phyloP scores from a whole-genome alignment of 2,329 filamentous ascomycete genomes.

The Curvularia spicifera region DNA sequence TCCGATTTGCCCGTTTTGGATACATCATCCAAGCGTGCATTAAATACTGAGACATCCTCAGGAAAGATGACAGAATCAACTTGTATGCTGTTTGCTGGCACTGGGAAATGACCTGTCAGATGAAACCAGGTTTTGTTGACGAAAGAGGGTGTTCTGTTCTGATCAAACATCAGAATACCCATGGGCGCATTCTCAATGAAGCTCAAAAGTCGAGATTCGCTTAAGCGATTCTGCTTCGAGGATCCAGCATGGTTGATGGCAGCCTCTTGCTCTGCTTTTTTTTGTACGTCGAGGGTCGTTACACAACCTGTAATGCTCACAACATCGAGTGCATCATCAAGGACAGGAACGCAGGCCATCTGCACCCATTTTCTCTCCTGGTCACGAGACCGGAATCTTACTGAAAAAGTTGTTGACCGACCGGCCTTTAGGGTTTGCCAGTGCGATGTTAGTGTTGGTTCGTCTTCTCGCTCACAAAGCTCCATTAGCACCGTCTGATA shows the following conservation, averaged over 20 bases:
- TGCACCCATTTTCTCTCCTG: conserved; percentile 4
- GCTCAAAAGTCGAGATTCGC: conserved; percentile 1
- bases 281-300: neutral
- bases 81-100: neutral
- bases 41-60: conserved; percentile 1
- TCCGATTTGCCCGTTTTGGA: neutral
- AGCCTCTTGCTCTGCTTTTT: neutral
- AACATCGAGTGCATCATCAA: conserved; percentile 1
- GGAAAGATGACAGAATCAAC: conserved; percentile 2
- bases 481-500: conserved; percentile 2
- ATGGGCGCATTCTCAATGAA: conserved; percentile 6
- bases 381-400: neutral
- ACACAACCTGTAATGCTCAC: conserved; percentile 8
- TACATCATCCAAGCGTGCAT: neutral
- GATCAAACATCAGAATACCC: conserved; percentile 3
- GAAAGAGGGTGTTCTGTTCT: neutral
- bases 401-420: neutral
- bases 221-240: neutral
- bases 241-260: neutral
- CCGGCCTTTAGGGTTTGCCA: conserved; percentile 2
- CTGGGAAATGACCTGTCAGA: conserved; percentile 4
- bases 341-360: conserved; percentile 7
- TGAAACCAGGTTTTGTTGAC: conserved; percentile 11
- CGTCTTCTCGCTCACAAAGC: conserved; percentile 7
- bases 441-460: neutral